Evolutionary conservation across 2,329 filamentous ascomycete species (phyloP), one percentile per base, ranked within the genome.

Genomic region (Paecilomyces sp.): DNA sequence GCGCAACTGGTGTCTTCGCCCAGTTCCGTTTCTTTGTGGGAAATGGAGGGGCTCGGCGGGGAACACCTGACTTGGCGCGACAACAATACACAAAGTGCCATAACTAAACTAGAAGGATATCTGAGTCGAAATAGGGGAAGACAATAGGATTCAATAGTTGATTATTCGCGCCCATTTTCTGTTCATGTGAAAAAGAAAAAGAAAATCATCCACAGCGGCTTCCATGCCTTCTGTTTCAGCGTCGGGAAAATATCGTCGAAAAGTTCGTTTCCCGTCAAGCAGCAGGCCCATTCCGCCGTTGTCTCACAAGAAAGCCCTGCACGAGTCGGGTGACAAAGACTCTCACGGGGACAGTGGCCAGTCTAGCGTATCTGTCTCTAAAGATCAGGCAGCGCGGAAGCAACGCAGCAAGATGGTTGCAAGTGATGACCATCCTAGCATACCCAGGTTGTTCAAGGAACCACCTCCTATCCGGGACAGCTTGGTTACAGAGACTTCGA

Each of bases 401-500:
- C 58, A 61, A 22, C 22, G 56, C 53, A 57, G 58, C 3, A 65
- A 57, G 47, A 73, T 73, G 71, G 54, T 65, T 53, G 62, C 60
- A 47, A 64, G 62, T 50, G 62, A 67, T 63, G 58, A 61, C 51
- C 64, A 64, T 55, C 63, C 68, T 54, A 66, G 69, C 61, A 69
- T 78, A 59, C 75, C 77, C 56, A 63, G 67, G 56, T 66, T 79
- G 55, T 79, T 78, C 64, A 72, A 70, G 56, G 66, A 75, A 58
- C 75, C 76, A 50, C 87, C 89, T 12, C 79, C 80, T 18, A 84
- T 96, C 65, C 79, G 78, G 58, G 92, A 96, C 69, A 64, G 69
- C 15, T 79, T 92, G 56, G 71, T 77, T 55, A 94, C 92, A 3
- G 78, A 84, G 61, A 90, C 89, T 25, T 91, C 89, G 1, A 71